These are phyloP conservation scores for Epichloe coenophiala DNA, from an alignment of 2,329 filamentous ascomycete species.

Conservation along the genomic window DNA sequence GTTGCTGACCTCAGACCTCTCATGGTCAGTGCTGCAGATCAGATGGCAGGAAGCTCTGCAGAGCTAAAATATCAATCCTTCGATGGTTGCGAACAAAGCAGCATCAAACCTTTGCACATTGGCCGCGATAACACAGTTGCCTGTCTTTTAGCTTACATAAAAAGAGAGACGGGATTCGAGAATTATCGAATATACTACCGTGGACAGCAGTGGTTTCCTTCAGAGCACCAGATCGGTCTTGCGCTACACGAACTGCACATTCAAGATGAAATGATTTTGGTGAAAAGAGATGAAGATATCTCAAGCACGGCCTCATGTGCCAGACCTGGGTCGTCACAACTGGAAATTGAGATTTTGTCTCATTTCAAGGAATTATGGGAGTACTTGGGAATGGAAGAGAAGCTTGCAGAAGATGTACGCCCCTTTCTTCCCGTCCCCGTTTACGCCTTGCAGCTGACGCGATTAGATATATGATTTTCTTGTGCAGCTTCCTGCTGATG, in stretches of 20 bases:
- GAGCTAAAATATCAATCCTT: conserved; percentile 65
- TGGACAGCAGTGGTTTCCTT: conserved; percentile 51
- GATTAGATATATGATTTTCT: conserved; percentile 56
- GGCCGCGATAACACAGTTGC: conserved; percentile 58
- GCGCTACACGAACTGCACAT: conserved; percentile 58
- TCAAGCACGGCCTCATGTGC: conserved; percentile 28
- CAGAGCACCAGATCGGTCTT: conserved; percentile 42
- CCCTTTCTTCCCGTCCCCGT: background rate
- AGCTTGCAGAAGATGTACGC: conserved; percentile 51
- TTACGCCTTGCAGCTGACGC: conserved; percentile 8
- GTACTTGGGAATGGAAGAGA: conserved; percentile 62
- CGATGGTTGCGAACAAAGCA: conserved; percentile 44
- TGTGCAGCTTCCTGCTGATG: conserved; percentile 54
- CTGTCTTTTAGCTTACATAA: conserved; percentile 54
- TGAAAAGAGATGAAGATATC: conserved; percentile 43
- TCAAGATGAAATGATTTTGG: conserved; percentile 49
- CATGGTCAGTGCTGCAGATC: conserved; percentile 35
- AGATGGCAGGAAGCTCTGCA: conserved; percentile 48
- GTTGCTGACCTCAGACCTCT: conserved; percentile 42
- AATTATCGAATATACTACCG: conserved; percentile 62
- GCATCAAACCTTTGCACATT: conserved; percentile 49
- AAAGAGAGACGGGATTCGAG: conserved; percentile 58
- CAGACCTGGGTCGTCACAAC: conserved; percentile 38
- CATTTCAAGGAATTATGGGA: conserved; percentile 78
- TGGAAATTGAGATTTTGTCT: conserved; percentile 68